A percentile compares a stretch with the other conserved stretches of the same genome.
Conservation (phyloP, 257 asterid species). For the Mentha longifolia region DNA sequence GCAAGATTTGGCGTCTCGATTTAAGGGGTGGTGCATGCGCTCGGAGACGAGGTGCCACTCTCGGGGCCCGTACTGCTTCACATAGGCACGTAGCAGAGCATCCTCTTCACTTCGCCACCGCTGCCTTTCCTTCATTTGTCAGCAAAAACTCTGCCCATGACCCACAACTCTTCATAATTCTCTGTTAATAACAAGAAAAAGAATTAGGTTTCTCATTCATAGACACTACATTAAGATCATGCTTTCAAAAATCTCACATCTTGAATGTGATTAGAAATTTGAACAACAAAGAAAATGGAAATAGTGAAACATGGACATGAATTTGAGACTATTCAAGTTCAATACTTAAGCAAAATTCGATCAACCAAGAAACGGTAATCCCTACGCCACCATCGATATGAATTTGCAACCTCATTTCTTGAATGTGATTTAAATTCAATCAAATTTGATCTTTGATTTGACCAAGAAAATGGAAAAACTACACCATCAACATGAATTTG, state of each 20-base stretch:
- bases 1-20: slow-evolving; percentile 71
- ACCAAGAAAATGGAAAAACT: not conserved
- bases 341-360: no score
- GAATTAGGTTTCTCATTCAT: not conserved
- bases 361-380: not conserved
- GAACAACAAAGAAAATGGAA: no score
- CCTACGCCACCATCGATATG: no score
- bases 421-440: no score
- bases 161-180: slow-evolving; percentile 52
- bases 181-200: slow-evolving; percentile 16
- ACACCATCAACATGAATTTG: not conserved
- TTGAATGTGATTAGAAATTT: not conserved
- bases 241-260: not conserved
- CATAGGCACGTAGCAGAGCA: slow-evolving; percentile 60
- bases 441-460: no score
- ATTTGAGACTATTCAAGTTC: no score
- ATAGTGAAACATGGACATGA: no score
- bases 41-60: slow-evolving; percentile 73
- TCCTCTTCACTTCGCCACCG: slow-evolving; percentile 84
- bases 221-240: not conserved
- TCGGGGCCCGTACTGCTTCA: slow-evolving; percentile 64
- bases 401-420: no score
- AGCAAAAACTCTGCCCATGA: slow-evolving; percentile 46
- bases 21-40: slow-evolving; percentile 57
- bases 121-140: slow-evolving; percentile 80